Evolutionary conservation across 495 filamentous ascomycete species (phyloP), one percentile per base, ranked within the genome.

Genomic region (Penicillium paxilli): DNA sequence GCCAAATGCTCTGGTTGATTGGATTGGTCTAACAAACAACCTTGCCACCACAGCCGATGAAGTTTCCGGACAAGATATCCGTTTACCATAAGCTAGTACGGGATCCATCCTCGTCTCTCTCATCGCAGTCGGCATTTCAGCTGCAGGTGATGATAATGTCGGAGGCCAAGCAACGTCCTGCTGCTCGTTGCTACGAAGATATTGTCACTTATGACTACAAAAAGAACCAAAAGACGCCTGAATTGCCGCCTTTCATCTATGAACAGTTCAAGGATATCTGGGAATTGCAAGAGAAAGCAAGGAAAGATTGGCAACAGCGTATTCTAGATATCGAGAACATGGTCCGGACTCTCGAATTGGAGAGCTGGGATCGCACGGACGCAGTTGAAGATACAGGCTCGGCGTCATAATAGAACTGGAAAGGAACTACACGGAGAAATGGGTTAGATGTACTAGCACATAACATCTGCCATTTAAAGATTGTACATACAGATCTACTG

Each of bases 131-230:
- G 46, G 76, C 78, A 20, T 87, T 90, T 63, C 74, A 72, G 17
- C 68, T 84, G 0, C 71, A 84, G 52, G 82, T 80, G 3, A 69
- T 84, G 51, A 82, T 97, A 22, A 68, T 96, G 12, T 95, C 90
- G 5, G 92, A 98, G 71, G 75, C 81, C 30, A 84, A 90, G 58
- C 85, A 86, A 62, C 81, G 94, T 14, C 79, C 85, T n/a, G 88
- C 90, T 2, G 91, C 92, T 20, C 71, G 85, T 32, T 88, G 90
- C 51, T 72, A 84, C 16, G 94, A 97, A 72, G 90, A 95, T 58
- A 83, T 91, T 44, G 87, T 93, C 3, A 73, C 91, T 0, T 97
- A 96, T 70, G 88, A 97, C 70, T 97, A 97, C 68, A 74, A 68
- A 41, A 67, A 66, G 14, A 81, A 74, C 17, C 70, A 57, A 24